These are phyloP conservation scores for Alternaria ventricosa DNA, from an alignment of 2,329 filamentous ascomycete genomes.

Conservation along the genomic window DNA sequence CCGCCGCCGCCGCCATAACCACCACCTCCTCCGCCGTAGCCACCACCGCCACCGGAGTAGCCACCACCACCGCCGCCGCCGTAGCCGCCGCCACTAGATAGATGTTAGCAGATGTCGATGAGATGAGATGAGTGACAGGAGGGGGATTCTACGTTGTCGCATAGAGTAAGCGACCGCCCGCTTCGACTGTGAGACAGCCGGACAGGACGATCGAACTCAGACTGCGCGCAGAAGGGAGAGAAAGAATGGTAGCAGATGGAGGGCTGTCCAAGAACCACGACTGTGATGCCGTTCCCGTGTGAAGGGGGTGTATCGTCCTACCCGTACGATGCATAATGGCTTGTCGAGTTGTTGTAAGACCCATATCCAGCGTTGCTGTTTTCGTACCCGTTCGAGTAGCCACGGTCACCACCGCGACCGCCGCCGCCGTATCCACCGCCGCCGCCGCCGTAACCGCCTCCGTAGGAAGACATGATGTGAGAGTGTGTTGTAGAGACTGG, in stretches of 20 bases:
- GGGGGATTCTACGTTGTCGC: conserved; percentile 39
- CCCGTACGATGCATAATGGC: conserved; percentile 54
- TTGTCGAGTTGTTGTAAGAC: conserved; percentile 54
- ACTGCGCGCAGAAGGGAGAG: conserved; percentile 40
- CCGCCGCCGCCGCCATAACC: conserved; percentile 28
- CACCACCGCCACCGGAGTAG: conserved; percentile 41
- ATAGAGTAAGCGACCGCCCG: conserved; percentile 35
- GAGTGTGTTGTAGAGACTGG: conserved; percentile 43
- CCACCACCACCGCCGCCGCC: conserved; percentile 64
- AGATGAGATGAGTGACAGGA: conserved; percentile 14
- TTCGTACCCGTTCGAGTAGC: conserved; percentile 63
- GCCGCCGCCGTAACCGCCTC: conserved; percentile 56
- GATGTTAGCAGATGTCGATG: conserved; percentile 31
- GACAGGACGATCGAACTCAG: conserved; percentile 30
- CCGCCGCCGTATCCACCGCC: conserved; percentile 56
- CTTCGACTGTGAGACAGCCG: conserved; percentile 29
- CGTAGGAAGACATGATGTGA: conserved; percentile 75
- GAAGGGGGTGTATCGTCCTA: conserved; percentile 48
- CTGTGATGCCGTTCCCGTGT: conserved; percentile 50
- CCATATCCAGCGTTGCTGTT: conserved; percentile 51
- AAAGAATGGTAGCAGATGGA: conserved; percentile 40
- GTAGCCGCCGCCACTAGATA: conserved; percentile 31
- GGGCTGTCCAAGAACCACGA: conserved; percentile 41
- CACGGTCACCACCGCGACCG: conserved; percentile 55
- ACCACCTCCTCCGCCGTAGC: conserved; percentile 65